A percentile compares a stretch with the other conserved stretches of the same genome.
Evolutionary conservation across 208 protist genomes (phyloP).

Genomic region (Leishmania martiniquensis): DNA sequence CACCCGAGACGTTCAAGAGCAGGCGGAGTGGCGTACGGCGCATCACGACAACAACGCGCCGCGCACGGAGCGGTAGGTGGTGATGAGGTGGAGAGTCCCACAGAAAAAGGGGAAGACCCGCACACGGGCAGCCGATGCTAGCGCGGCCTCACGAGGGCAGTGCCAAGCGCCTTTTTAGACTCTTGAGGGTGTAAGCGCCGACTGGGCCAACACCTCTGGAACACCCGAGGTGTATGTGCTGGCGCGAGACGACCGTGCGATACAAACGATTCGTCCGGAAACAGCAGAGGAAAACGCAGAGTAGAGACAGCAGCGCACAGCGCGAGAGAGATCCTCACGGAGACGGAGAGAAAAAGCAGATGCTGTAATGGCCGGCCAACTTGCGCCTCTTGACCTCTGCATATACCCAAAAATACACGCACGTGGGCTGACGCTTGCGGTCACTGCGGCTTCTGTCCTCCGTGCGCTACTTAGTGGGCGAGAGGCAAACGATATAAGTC

Average conservation of each 20-base stretch:
- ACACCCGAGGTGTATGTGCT: too few species aligned
- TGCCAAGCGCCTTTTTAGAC: too few species aligned
- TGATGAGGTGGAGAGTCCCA: too few species aligned
- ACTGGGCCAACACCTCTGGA: too few species aligned
- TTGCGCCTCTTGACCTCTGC: background rate
- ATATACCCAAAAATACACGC: background rate
- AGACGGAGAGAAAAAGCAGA: background rate
- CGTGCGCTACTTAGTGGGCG: background rate
- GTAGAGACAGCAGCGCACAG: too few species aligned
- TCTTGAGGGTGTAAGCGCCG: too few species aligned
- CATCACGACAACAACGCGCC: slow-evolving; percentile 27
- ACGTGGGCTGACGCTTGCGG: background rate
- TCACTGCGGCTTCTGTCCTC: background rate
- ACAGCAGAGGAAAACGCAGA: too few species aligned
- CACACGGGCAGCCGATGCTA: too few species aligned
- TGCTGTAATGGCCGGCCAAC: background rate
- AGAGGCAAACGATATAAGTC: background rate
- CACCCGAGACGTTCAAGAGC: slow-evolving; percentile 76
- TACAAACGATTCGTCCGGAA: too few species aligned
- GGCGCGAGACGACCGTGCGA: too few species aligned
- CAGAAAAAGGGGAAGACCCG: background rate
- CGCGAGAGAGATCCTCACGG: too few species aligned
- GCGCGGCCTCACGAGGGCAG: too few species aligned
- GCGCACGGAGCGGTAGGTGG: background rate
- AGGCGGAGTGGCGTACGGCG: slow-evolving; percentile 35